Evolutionary conservation across 2,329 filamentous ascomycete species (phyloP).

Genomic region (Scedosporium dehoogii): DNA sequence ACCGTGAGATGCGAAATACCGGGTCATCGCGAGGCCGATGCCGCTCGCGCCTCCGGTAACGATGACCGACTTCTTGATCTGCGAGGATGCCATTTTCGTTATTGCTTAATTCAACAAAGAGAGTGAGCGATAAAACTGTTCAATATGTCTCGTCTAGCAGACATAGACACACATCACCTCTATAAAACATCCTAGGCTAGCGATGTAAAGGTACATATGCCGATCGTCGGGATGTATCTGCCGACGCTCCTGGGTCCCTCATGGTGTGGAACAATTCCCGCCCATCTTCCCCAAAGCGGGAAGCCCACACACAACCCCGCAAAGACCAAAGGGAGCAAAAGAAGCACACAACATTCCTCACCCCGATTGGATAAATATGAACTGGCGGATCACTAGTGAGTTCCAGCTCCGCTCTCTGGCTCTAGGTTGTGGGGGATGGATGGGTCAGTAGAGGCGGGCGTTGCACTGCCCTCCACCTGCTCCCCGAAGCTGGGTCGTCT

Average conservation of each 20-base stretch:
- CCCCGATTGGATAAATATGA: background rate
- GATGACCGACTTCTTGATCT: constrained; percentile 8
- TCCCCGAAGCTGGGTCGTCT: background rate
- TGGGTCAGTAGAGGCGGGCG: background rate
- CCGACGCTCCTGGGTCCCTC: background rate
- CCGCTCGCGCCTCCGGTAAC: constrained; percentile 15
- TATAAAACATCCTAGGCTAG: too few relatives aligned
- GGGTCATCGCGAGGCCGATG: constrained; percentile 17
- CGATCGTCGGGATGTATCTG: background rate
- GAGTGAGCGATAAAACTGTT: background rate
- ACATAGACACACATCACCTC: too few relatives aligned
- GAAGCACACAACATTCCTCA: background rate
- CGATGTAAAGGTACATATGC: too few relatives aligned
- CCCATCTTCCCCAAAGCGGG: background rate
- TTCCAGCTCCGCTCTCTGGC: background rate
- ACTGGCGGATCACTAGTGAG: background rate
- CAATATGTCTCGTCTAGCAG: too few relatives aligned
- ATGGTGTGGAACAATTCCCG: too few relatives aligned
- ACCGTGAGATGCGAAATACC: constrained; percentile 23
- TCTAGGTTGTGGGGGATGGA: background rate
- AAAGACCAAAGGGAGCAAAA: background rate
- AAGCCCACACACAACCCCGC: background rate
- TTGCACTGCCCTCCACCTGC: background rate
- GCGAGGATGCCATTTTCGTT: constrained; percentile 1
- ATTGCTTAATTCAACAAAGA: background rate